These are phyloP conservation scores for Linnemannia hyalina DNA, from an alignment of 192 early-diverging fungal genomes.

Conservation along the genomic window DNA sequence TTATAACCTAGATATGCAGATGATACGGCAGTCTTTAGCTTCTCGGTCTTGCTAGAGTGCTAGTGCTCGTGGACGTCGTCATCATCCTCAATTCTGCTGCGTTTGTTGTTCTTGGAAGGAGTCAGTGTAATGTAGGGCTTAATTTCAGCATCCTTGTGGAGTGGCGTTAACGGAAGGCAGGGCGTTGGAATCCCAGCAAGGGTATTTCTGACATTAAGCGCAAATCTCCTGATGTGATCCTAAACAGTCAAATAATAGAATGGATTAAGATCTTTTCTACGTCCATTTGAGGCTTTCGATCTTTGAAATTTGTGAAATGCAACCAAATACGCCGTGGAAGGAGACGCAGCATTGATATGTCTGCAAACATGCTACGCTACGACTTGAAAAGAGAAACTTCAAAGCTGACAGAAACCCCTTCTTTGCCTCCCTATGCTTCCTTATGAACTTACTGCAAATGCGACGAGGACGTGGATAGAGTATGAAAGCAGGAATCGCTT, in stretches of 20 bases:
- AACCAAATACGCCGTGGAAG: too few species aligned
- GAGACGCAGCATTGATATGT: too few species aligned
- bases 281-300: too few species aligned
- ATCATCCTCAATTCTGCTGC: not conserved
- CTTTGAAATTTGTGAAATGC: too few species aligned
- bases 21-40: not conserved
- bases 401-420: too few species aligned
- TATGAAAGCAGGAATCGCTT: not conserved
- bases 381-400: too few species aligned
- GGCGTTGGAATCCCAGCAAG: not conserved
- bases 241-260: not conserved
- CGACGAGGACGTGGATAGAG: not conserved
- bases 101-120: not conserved
- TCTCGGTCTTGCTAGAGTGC: not conserved
- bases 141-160: not conserved
- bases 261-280: not conserved
- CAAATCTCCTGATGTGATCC: not conserved
- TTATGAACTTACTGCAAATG: not conserved
- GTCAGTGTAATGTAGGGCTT: not conserved
- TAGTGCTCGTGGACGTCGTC: not conserved
- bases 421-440: not conserved
- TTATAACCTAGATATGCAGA: not conserved
- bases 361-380: too few species aligned
- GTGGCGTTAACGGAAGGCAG: not conserved
- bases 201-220: not conserved